Conservation (phyloP, 305 asterid species). For the Fraxinus paxiana region DNA sequence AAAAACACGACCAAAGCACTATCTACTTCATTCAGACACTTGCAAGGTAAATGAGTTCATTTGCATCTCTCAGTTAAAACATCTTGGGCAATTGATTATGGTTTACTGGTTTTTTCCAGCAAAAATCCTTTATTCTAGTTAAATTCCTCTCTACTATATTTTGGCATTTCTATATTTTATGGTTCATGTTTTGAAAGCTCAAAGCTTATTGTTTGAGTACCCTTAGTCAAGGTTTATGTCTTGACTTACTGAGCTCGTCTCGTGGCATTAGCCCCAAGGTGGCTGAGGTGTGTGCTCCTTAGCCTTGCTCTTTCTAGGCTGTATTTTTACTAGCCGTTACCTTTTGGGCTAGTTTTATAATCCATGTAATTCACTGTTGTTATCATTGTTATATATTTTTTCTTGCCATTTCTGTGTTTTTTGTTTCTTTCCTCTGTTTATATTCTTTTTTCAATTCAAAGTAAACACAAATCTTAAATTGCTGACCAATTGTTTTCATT, state of each 20-base stretch:
- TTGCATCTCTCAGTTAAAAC: constrained; percentile 7
- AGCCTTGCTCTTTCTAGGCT: background rate
- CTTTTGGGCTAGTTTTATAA: background rate
- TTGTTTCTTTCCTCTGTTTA: background rate
- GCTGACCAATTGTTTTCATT: background rate
- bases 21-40: constrained; percentile 31
- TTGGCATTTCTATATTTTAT: background rate
- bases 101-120: background rate
- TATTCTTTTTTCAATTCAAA: background rate
- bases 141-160: background rate
- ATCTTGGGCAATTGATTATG: background rate
- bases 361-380: background rate
- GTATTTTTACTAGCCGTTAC: background rate
- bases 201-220: background rate
- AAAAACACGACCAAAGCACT: constrained; percentile 38
- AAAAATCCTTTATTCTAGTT: background rate
- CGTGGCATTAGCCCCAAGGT: background rate
- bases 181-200: background rate
- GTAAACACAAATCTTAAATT: background rate
- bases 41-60: constrained; percentile 41
- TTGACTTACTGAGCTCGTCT: background rate
- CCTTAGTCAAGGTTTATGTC: background rate
- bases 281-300: background rate
- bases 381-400: background rate
- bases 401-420: background rate